Evolutionary conservation across 331 rosid species (phyloP).

Genomic region (Spiraea crenata): DNA sequence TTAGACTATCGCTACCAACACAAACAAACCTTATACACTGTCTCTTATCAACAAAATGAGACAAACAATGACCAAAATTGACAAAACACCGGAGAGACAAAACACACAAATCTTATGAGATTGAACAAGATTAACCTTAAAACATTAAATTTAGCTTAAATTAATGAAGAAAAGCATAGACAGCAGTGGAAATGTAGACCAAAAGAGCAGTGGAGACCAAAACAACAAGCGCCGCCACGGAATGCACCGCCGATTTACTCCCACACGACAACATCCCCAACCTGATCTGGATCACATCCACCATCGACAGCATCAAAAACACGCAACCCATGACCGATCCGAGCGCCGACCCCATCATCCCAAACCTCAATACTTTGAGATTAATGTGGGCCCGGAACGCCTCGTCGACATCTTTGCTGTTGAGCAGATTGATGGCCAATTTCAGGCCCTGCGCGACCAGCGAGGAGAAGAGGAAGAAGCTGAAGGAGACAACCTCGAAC

Average conservation of each 20-base stretch:
- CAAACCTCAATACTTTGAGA: constrained; percentile 47
- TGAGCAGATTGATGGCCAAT: constrained; percentile 71
- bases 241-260: constrained; percentile 59
- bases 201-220: constrained; percentile 70
- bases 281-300: constrained; percentile 70
- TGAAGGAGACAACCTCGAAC: constrained; percentile 80
- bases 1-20: too few relatives aligned
- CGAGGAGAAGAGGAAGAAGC: constrained; percentile 79
- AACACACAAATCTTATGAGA: neutral
- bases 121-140: neutral
- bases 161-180: constrained; percentile 73
- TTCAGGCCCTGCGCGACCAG: constrained; percentile 80
- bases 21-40: too few relatives aligned
- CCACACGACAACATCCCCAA: constrained; percentile 80
- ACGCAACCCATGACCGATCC: constrained; percentile 88
- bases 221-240: constrained; percentile 50
- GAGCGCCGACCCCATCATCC: constrained; percentile 74
- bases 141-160: neutral
- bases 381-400: constrained; percentile 70
- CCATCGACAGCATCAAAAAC: constrained; percentile 71
- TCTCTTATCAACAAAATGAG: neutral
- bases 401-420: constrained; percentile 68
- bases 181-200: constrained; percentile 67
- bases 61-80: too few relatives aligned
- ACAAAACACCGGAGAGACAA: neutral